phyloP scores from a whole-genome alignment of 345 rosid species.

The Pistacia integerrima region DNA sequence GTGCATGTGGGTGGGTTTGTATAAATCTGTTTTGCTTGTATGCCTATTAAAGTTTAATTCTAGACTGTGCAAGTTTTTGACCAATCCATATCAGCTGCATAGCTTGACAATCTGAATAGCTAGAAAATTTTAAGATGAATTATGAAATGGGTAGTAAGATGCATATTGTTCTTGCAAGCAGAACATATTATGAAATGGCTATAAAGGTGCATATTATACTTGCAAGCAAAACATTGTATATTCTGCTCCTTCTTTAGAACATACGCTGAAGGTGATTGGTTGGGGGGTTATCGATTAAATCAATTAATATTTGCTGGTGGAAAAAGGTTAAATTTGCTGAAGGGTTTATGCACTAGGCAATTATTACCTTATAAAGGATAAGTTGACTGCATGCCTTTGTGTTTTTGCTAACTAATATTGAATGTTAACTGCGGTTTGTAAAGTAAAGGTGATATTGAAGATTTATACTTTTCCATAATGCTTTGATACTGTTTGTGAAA shows the following conservation, averaged over 20 bases:
- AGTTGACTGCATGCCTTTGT: neutral
- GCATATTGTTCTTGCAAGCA: neutral
- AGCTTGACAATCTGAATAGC: neutral
- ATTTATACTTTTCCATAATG: no score
- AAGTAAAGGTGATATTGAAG: no score
- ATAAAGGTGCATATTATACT: neutral
- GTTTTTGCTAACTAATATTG: no score
- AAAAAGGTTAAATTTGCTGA: neutral
- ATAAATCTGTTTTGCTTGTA: neutral
- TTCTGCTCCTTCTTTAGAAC: neutral
- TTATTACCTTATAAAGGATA: neutral
- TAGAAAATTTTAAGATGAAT: neutral
- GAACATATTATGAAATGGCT: neutral
- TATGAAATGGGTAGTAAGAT: neutral
- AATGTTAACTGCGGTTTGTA: no score
- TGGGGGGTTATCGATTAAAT: neutral
- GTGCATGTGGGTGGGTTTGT: no score
- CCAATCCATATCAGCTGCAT: neutral
- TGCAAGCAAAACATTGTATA: neutral
- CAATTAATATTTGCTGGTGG: neutral
- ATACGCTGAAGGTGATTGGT: neutral
- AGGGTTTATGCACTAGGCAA: neutral
- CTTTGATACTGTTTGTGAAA: neutral
- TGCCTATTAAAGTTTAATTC: neutral
- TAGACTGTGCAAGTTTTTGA: neutral